Evolutionary conservation across 1,284 basidiomycete genomes (phyloP), one percentile per base, ranked within the genome.

Genomic region (Neolentinus lepideus): DNA sequence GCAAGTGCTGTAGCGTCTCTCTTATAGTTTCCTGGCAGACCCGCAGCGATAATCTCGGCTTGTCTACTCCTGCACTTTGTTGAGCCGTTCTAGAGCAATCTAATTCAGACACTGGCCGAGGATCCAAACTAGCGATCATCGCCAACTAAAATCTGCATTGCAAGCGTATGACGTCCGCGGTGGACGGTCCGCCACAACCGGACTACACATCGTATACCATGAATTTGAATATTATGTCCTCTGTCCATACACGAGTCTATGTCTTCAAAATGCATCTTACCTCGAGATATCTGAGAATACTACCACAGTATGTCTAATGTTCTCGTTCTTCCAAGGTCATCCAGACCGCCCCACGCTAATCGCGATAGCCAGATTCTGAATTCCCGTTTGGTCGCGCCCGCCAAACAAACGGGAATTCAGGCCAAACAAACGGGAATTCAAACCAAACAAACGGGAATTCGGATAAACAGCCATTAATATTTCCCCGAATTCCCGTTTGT

Each of bases 401-500:
- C 29, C 38, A n/a, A 43, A 43, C 38, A 35, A 35, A 35, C 33
- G 33, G 33, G 33, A 35, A 35, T 35, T 35, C 9, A 35, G 33
- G 33, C 33, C 33, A 35, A 35, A 35, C 33, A 35, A 35, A 35
- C 33, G 33, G 33, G 33, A 35, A 35, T 35, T 35, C 33, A 16
- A 35, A 35, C n/a, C n/a, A n/a, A n/a, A n/a, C n/a, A n/a, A n/a
- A n/a, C n/a, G n/a, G n/a, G n/a, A n/a, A n/a, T n/a, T n/a, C n/a
- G n/a, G n/a, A n/a, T n/a, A n/a, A n/a, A n/a, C n/a, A n/a, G n/a
- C n/a, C n/a, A n/a, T n/a, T n/a, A n/a, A n/a, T n/a, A n/a, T n/a
- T n/a, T n/a, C n/a, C n/a, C 38, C 38, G 38, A 43, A 43, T 43
- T 43, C 38, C 38, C 38, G 38, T 43, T 43, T 43, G 38, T n/a